Base-by-base conservation (phyloP, 1,284 basidiomycete genomes). In the Irpex sp. region DNA sequence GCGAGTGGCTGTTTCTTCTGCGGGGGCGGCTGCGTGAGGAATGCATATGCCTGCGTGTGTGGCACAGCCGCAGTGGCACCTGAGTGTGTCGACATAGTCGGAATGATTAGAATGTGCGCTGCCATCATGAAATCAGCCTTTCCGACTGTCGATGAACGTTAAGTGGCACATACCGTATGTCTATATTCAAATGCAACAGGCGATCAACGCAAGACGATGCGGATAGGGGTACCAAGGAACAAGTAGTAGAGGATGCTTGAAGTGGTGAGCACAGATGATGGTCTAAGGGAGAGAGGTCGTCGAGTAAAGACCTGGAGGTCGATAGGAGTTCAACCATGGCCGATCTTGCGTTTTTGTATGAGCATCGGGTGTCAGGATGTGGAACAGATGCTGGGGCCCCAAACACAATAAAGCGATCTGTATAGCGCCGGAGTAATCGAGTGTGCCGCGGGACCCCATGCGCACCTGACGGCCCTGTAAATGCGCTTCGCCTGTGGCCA, bases 11-110 rank as follows among this genome's bases (percentile, higher is more conserved):
- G 31, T 47, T 58, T 61, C 57, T 63, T 65, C 51, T 37, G 49
- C 7, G 62, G 26, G 36, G 65, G 65, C 15, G 65, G 63, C 46
- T 64, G 63, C 11, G 65, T 21, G 35, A 66, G 65, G 57, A 64
- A 66, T 17, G 65, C 56, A 51, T 64, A 66, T 51, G 53, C 58
- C n/a, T 57, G 63, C 13, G 61, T 46, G 26, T 31, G 26, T 26
- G 53, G 53, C 53, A 55, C 53, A 55, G 53, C 53, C 53, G 33
- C 21, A 15, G 21, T 55, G 26, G 13, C 53, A 55, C 49, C 19
- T 8, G 53, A 33, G 19, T 55, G 53, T 31, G 53, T 33, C 19
- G 53, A 35, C 53, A 55, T 55, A n/a, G 49, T 19, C 53, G 26
- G 33, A 26, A 35, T 55, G 53, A 55, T 33, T 55, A 55, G 26